Conservation (phyloP, 176 grass and related monocot species). For the Stipa capillata region DNA sequence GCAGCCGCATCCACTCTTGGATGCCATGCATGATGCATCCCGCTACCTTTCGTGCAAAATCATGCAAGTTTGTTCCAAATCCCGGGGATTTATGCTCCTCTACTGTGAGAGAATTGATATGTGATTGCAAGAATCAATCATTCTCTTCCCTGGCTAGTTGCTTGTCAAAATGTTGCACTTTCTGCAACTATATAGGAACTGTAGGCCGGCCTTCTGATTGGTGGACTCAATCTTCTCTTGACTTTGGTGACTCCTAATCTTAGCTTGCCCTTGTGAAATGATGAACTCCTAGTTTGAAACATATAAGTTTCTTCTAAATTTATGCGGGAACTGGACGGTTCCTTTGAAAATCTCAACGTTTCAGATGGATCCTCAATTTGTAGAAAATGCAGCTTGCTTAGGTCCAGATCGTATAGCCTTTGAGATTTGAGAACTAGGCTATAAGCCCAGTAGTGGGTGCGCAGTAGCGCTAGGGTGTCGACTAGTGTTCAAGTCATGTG, state of each 20-base stretch:
- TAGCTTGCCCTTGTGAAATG: no score
- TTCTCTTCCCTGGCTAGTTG: neutral
- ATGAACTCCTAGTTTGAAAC: no score
- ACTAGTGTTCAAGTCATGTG: no score
- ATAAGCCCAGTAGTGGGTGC: no score
- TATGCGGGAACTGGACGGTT: no score
- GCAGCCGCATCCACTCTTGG: constrained; percentile 16
- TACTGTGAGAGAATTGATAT: neutral
- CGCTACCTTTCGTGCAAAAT: neutral
- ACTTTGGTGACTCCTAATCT: neutral
- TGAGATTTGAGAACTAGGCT: no score
- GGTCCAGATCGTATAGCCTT: neutral
- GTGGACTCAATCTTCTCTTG: neutral
- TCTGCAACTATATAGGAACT: neutral
- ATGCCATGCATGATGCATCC: neutral
- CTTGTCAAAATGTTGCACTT: constrained; percentile 1
- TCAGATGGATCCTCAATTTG: neutral
- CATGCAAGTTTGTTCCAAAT: neutral
- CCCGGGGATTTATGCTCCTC: neutral
- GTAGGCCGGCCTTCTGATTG: neutral
- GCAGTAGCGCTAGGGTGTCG: no score
- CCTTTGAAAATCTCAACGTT: no score
- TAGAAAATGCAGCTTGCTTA: neutral
- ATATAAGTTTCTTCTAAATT: no score
- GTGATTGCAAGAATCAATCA: neutral